phyloP scores from a whole-genome alignment of 305 asterid species.

The Rubia tinctorum region DNA sequence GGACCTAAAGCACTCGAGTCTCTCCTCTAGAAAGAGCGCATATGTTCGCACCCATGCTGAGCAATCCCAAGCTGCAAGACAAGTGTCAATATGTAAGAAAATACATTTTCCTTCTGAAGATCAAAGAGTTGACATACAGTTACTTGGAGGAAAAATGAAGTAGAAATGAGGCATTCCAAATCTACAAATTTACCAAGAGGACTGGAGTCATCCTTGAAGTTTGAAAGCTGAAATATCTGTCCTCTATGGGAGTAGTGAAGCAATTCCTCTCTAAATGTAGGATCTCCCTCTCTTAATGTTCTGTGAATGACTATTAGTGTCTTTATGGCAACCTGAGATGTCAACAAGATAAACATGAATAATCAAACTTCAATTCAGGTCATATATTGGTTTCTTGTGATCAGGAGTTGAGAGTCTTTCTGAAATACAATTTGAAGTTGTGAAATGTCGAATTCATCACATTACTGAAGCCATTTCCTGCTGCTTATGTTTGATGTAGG shows the following conservation, averaged over 20 bases:
- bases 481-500: too few species aligned
- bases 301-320: slow-evolving; percentile 78
- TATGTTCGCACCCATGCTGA: slow-evolving; percentile 87
- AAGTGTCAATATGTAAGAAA: slow-evolving; percentile 13
- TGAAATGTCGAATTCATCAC: too few species aligned
- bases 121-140: neutral
- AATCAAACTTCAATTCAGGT: neutral
- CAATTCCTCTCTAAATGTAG: slow-evolving; percentile 69
- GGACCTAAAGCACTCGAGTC: slow-evolving; percentile 67
- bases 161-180: neutral
- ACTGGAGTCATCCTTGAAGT: slow-evolving; percentile 88
- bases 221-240: slow-evolving; percentile 54
- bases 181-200: slow-evolving; percentile 48
- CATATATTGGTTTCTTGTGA: neutral
- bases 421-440: neutral
- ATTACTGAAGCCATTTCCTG: too few species aligned
- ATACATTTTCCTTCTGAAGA: neutral
- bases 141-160: neutral
- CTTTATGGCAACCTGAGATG: slow-evolving; percentile 79
- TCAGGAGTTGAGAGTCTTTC: neutral
- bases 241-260: slow-evolving; percentile 56
- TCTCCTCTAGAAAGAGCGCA: slow-evolving; percentile 79
- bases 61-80: slow-evolving; percentile 87
- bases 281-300: slow-evolving; percentile 79
- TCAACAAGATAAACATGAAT: neutral